Percentiles rank a stretch among this genome's conserved stretches.
phyloP scores from a whole-genome alignment of 495 filamentous ascomycete species.

The Penicillium bialowiezense region DNA sequence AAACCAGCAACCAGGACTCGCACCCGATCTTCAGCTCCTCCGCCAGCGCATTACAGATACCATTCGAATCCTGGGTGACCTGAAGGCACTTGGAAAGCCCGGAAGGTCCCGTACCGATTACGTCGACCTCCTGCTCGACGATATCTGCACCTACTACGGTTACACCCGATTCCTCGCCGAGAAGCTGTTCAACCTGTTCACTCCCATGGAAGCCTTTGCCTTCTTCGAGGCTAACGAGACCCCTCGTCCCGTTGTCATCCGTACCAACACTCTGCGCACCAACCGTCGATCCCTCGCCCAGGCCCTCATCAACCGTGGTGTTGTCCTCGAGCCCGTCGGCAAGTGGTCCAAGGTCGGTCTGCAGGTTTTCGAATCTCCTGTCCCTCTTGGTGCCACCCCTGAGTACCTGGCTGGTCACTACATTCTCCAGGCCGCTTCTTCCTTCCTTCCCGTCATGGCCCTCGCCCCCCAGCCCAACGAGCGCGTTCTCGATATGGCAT shows the following conservation, averaged over 20 bases:
- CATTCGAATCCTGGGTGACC: constrained; percentile 84
- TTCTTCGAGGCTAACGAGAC: constrained; percentile 99
- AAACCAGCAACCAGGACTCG: constrained; percentile 57
- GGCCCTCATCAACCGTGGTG: constrained; percentile 93
- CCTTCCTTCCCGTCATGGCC: constrained; percentile 97
- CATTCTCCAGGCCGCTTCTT: constrained; percentile 94
- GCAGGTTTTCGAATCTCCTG: constrained; percentile 90
- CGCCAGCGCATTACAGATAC: constrained; percentile 90
- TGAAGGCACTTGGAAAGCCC: constrained; percentile 72
- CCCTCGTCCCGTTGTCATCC: constrained; percentile 77
- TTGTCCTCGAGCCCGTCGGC: constrained; percentile 92
- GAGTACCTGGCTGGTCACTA: constrained; percentile 97
- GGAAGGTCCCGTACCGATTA: constrained; percentile 84
- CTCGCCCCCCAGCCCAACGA: constrained; percentile 91
- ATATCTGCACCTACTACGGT: constrained; percentile 91
- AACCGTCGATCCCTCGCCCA: constrained; percentile 90
- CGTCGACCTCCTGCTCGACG: constrained; percentile 77
- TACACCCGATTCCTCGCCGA: constrained; percentile 82
- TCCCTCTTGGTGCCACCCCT: constrained; percentile 94
- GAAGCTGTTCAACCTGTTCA: constrained; percentile 87
- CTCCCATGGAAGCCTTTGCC: constrained; percentile 89
- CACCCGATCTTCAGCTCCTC: constrained; percentile 87
- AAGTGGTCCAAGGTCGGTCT: constrained; percentile 99
- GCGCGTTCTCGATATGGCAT: constrained; percentile 91
- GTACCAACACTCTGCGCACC: constrained; percentile 93